phyloP scores from a whole-genome alignment of 148 eudicot species.

The Polygonum aviculare region DNA sequence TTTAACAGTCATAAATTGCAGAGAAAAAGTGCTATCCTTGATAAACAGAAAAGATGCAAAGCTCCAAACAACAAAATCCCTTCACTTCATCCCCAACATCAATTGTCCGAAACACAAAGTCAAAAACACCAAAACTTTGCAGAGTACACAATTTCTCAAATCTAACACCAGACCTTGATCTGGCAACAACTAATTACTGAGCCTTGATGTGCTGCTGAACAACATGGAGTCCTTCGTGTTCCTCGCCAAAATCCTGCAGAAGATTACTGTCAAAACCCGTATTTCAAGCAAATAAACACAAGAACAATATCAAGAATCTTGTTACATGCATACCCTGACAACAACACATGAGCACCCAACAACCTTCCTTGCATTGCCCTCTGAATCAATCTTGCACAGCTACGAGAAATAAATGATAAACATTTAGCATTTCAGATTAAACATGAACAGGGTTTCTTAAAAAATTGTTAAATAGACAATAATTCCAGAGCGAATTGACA shows the following conservation, averaged over 20 bases:
- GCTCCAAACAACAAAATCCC: neutral
- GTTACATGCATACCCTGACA: constrained; percentile 9
- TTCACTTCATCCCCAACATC: neutral
- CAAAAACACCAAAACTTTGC: neutral
- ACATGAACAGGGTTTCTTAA: too few species aligned
- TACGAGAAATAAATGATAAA: constrained; percentile 1
- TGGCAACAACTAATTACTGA: neutral
- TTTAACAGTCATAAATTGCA: too few species aligned
- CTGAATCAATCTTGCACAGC: constrained; percentile 9
- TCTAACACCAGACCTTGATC: neutral
- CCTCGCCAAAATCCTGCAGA: constrained; percentile 27
- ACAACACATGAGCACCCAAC: constrained; percentile 25
- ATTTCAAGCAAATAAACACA: neutral
- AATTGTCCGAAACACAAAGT: neutral
- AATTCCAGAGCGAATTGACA: too few species aligned
- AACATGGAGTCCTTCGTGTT: constrained; percentile 17
- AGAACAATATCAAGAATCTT: neutral
- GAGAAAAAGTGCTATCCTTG: too few species aligned
- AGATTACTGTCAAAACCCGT: neutral
- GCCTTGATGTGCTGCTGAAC: constrained; percentile 23
- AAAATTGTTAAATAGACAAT: too few species aligned
- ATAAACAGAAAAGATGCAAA: neutral
- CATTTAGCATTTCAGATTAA: neutral
- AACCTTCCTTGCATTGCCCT: constrained; percentile 9
- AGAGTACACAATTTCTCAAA: neutral